Percentiles rank a stretch among this genome's conserved stretches.
These are phyloP conservation scores for Alternaria sp. DNA, from an alignment of 2,329 filamentous ascomycete genomes.

Conservation along the genomic window DNA sequence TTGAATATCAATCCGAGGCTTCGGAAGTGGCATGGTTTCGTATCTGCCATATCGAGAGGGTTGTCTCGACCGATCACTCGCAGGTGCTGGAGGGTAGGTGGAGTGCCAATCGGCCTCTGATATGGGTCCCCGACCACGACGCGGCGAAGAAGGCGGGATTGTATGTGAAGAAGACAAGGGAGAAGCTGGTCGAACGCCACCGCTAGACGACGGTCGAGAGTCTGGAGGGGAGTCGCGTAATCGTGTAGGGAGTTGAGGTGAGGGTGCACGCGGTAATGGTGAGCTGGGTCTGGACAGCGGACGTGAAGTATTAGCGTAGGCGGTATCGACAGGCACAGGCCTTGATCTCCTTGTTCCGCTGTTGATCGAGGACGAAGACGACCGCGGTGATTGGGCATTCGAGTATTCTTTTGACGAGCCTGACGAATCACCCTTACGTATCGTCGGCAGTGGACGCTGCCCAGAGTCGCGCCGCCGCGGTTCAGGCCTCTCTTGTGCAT, in stretches of 20 bases:
- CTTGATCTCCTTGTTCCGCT: conserved; percentile 27
- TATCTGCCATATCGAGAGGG: conserved; percentile 40
- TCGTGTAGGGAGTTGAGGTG: conserved; percentile 42
- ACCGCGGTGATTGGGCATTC: conserved; percentile 42
- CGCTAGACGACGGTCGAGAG: conserved; percentile 43
- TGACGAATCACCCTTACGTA: conserved; percentile 34
- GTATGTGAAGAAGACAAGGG: conserved; percentile 37
- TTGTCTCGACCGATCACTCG: conserved; percentile 38
- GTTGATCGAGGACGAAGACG: conserved; percentile 44
- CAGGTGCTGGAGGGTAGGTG: conserved; percentile 40
- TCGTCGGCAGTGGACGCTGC: conserved; percentile 23
- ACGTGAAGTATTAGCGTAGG: conserved; percentile 28
- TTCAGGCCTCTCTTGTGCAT: conserved; percentile 31
- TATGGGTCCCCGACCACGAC: conserved; percentile 31
- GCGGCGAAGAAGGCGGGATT: conserved; percentile 28
- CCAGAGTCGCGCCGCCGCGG: conserved; percentile 27
- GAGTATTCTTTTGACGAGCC: conserved; percentile 41
- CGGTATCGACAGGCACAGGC: conserved; percentile 32
- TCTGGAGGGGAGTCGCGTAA: conserved; percentile 34
- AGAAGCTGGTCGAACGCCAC: conserved; percentile 36
- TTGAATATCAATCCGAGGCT: conserved; percentile 46
- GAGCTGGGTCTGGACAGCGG: conserved; percentile 40
- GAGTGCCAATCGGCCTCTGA: conserved; percentile 43
- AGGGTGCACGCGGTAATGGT: conserved; percentile 34
- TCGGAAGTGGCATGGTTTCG: conserved; percentile 42